Conservation (phyloP, 352 stramenopile species). For the Phytophthora cactorum region DNA sequence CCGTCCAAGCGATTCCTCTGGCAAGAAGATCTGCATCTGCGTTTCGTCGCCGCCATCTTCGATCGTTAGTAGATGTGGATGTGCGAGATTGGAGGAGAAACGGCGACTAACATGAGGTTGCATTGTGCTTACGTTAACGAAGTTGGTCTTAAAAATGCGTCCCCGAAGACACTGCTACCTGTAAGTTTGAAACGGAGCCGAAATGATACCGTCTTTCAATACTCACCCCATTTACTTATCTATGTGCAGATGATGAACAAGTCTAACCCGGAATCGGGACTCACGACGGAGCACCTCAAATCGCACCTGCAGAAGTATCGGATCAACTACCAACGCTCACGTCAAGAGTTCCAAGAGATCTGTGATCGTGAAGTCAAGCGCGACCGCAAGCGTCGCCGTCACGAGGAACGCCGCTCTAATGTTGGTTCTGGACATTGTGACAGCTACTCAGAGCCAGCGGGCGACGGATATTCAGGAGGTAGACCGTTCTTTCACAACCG, state of each 20-base stretch:
- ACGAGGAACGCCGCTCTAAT: too few relatives aligned
- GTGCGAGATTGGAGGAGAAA: neutral
- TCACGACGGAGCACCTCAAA: constrained; percentile 87
- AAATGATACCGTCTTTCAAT: too few relatives aligned
- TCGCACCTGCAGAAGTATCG: constrained; percentile 89
- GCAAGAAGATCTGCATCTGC: constrained; percentile 79
- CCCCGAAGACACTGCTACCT: constrained; percentile 67
- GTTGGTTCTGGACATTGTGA: too few relatives aligned
- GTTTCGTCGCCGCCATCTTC: constrained; percentile 87
- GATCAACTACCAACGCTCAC: constrained; percentile 78
- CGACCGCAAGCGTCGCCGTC: constrained; percentile 30
- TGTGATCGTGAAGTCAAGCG: constrained; percentile 35
- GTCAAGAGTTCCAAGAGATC: constrained; percentile 60
- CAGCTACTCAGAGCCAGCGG: too few relatives aligned
- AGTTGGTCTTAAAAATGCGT: constrained; percentile 87
- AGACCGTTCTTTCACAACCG: too few relatives aligned
- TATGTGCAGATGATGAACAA: constrained; percentile 61
- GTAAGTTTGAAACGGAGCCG: constrained; percentile 30
- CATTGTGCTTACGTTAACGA: constrained; percentile 9
- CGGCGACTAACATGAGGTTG: constrained; percentile 1
- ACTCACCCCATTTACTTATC: neutral
- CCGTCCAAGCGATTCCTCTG: constrained; percentile 80
- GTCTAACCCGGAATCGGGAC: constrained; percentile 42
- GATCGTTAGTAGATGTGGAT: constrained; percentile 49
- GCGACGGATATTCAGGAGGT: too few relatives aligned